These are phyloP conservation scores for Geotrichum cucujoidarum DNA, from an alignment of 1,139 yeast genomes.

Conservation along the genomic window DNA sequence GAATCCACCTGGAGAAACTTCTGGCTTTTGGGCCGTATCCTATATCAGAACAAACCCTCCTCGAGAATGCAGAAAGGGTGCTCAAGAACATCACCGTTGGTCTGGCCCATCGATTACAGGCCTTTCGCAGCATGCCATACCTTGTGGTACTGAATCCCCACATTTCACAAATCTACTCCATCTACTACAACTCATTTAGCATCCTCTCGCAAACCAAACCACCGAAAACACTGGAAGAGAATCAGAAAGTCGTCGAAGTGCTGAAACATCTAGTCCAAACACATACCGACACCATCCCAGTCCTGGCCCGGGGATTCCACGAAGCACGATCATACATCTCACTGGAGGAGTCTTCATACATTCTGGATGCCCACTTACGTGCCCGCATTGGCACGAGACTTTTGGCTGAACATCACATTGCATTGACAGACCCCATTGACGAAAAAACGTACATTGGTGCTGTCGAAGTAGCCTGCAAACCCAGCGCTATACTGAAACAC, in stretches of 20 bases:
- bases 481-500: conserved; percentile 54
- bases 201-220: conserved; percentile 46
- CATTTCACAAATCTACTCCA: conserved; percentile 70
- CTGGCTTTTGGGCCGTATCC: conserved; percentile 28
- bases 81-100: conserved; percentile 30
- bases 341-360: conserved; percentile 48
- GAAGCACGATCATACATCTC: conserved; percentile 60
- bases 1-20: conserved; percentile 28
- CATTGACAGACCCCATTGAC: conserved; percentile 47
- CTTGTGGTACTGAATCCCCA: conserved; percentile 84
- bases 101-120: conserved; percentile 56
- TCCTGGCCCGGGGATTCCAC: conserved; percentile 73
- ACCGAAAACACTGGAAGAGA: conserved; percentile 50
- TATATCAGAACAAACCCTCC: conserved; percentile 31
- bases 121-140: conserved; percentile 72
- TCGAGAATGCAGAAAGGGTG: conserved; percentile 40
- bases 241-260: conserved; percentile 47
- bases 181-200: conserved; percentile 67
- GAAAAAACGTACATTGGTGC: conserved; percentile 58
- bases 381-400: conserved; percentile 84
- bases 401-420: conserved; percentile 78
- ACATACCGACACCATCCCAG: conserved; percentile 79
- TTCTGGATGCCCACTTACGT: conserved; percentile 70
- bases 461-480: conserved; percentile 57
- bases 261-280: conserved; percentile 59